These are phyloP conservation scores for Sclerospora graminicola DNA, from an alignment of 352 stramenopile species.

Conservation along the genomic window DNA sequence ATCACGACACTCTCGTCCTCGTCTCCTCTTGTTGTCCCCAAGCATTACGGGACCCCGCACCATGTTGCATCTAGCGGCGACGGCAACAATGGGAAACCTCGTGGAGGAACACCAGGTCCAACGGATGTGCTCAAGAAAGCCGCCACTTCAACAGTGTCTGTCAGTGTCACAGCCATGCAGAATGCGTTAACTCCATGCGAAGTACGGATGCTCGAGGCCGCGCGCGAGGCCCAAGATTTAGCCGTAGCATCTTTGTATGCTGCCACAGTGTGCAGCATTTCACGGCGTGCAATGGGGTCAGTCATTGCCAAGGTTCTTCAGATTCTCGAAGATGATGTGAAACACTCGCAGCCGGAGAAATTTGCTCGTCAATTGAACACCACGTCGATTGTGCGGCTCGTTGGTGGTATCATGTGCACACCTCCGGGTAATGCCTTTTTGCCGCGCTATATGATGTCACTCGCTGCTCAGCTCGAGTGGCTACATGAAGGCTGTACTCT, in stretches of 20 bases:
- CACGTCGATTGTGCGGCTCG: slow-evolving; percentile 56
- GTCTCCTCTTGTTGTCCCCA: slow-evolving; percentile 24
- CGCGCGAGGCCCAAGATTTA: slow-evolving; percentile 50
- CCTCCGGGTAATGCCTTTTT: slow-evolving; percentile 56
- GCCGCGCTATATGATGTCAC: slow-evolving; percentile 81
- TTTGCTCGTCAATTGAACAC: slow-evolving; percentile 58
- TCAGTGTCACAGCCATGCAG: slow-evolving; percentile 20
- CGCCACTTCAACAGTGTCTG: slow-evolving; percentile 3
- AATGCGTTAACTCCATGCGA: slow-evolving; percentile 40
- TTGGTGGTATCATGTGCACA: slow-evolving; percentile 68
- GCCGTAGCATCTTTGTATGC: slow-evolving; percentile 72
- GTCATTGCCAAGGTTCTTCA: slow-evolving; percentile 76
- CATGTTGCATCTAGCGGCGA: slow-evolving; percentile 15
- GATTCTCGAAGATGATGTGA: slow-evolving; percentile 74
- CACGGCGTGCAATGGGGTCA: slow-evolving; percentile 62
- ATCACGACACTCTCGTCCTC: slow-evolving; percentile 27
- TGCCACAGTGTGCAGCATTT: slow-evolving; percentile 73
- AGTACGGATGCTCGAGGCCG: slow-evolving; percentile 37
- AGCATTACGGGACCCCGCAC: slow-evolving; percentile 21
- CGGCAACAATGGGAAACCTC: slow-evolving; percentile 12
- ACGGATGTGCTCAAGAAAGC: slow-evolving; percentile 12
- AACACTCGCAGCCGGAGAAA: slow-evolving; percentile 44
- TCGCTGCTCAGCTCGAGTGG: slow-evolving; percentile 66
- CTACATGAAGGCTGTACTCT: slow-evolving; percentile 51
- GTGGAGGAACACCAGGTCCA: slow-evolving; percentile 14